Evolutionary conservation across 2,329 filamentous ascomycete genomes (phyloP).

Genomic region (Metarhizium sp.): DNA sequence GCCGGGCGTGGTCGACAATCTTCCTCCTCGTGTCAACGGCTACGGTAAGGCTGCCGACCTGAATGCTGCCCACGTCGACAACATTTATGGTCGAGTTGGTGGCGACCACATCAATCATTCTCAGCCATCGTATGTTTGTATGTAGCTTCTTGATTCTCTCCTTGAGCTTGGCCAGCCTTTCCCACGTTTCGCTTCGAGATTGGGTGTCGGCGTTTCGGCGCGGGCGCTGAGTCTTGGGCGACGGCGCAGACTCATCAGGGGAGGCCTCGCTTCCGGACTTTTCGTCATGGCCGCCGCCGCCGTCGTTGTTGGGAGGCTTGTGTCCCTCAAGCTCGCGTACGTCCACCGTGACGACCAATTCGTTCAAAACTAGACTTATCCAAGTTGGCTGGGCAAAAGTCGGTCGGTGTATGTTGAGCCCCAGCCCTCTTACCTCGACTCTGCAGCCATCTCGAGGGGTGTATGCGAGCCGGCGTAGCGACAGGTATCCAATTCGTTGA

Average conservation of each 20-base stretch:
- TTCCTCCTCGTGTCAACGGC: constrained; percentile 87
- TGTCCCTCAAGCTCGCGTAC: constrained; percentile 52
- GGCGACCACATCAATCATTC: constrained; percentile 80
- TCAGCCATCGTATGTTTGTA: constrained; percentile 77
- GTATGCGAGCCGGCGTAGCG: constrained; percentile 82
- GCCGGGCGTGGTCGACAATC: constrained; percentile 80
- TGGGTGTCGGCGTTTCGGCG: constrained; percentile 14
- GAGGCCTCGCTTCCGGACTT: constrained; percentile 15
- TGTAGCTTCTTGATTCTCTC: constrained; percentile 82
- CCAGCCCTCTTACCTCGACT: constrained; percentile 81
- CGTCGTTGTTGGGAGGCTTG: constrained; percentile 24
- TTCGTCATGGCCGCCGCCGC: constrained; percentile 17
- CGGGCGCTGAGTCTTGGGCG: constrained; percentile 8
- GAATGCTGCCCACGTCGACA: constrained; percentile 71
- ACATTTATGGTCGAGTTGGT: constrained; percentile 70
- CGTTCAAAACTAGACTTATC: constrained; percentile 81
- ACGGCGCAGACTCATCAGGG: constrained; percentile 9
- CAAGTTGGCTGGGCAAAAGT: constrained; percentile 97
- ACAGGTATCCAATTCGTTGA: constrained; percentile 88
- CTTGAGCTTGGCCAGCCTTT: constrained; percentile 66
- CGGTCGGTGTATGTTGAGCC: constrained; percentile 80
- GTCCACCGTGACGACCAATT: constrained; percentile 77
- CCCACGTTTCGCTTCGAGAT: constrained; percentile 67
- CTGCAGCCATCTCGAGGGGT: constrained; percentile 81
- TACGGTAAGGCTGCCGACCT: constrained; percentile 75